Base-by-base conservation (phyloP, 208 protist species). In the Wallacemonas collosoma region DNA sequence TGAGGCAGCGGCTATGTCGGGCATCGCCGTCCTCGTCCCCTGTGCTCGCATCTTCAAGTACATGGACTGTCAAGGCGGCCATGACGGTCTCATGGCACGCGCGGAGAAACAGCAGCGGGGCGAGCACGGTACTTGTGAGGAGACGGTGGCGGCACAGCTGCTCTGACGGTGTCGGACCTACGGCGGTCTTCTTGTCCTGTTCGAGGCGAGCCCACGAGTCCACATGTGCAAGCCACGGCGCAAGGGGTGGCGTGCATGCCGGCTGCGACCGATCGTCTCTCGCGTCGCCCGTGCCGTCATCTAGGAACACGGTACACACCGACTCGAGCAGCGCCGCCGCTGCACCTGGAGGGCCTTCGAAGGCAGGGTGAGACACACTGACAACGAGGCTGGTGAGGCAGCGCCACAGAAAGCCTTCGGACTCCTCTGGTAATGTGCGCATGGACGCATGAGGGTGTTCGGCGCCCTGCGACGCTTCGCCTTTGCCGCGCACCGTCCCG, bases 41-140 rank as follows among this genome's bases (percentile, higher is more conserved):
- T 38, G 3, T 38, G 56, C 43, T 15, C 38, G 56, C 8, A 35
- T n/a, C 41, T 6, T 1, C 36, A 0, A 26, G 35, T 5, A 44
- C 15, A 47, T 9, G 6, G 35, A 14, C 4, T 36, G 43, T 45
- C 17, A 15, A 7, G 35, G 45, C 64, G 56, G 35, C 7, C 40
- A 83, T 72, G 35, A 41, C 12, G 40, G 15, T 35, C 0, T 67
- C 51, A n/a, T 69, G 68, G 55, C 83, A 91, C 26, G 78, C 80
- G 26, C 86, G 69, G 43, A 93, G 50, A 41, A 77, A 88, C n/a
- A 91, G 43, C 17, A 93, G 72, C n/a, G 88, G 88, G 2, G 86
- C 76, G 35, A 90, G 51, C 2, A 68, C 69, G 38, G 69, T 68
- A 68, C 87, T 87, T 17, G 60, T 65, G 4, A 39, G n/a, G 12